Conservation (phyloP, 768 basidiomycete genomes). For the Hygrocybe punicea region DNA sequence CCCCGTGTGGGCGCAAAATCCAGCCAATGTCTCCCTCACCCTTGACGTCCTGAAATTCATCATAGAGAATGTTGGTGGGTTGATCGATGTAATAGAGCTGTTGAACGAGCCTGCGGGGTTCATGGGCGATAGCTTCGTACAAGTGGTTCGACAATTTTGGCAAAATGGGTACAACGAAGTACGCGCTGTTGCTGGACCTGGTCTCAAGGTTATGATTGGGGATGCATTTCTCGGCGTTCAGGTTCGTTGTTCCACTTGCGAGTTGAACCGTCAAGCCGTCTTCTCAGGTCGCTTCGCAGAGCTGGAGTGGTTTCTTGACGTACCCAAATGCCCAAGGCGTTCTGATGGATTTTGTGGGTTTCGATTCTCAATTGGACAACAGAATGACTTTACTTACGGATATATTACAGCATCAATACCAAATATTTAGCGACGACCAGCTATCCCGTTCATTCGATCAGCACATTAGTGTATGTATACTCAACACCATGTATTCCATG, state of each 20-base stretch:
- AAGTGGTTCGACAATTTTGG: slow-evolving; percentile 53
- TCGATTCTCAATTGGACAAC: slow-evolving; percentile 26
- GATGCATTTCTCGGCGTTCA: slow-evolving; percentile 56
- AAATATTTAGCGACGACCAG: slow-evolving; percentile 62
- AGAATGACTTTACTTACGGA: background rate
- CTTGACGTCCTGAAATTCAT: slow-evolving; percentile 58
- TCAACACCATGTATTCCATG: background rate
- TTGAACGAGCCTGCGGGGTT: slow-evolving; percentile 70
- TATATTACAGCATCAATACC: slow-evolving; percentile 59
- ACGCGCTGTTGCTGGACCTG: slow-evolving; percentile 44
- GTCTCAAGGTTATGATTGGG: slow-evolving; percentile 64
- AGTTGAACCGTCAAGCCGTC: slow-evolving; percentile 1
- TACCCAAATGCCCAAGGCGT: slow-evolving; percentile 52
- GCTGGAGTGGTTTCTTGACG: slow-evolving; percentile 59
- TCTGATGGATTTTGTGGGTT: slow-evolving; percentile 63
- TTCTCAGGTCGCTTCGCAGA: slow-evolving; percentile 29
- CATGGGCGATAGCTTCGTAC: slow-evolving; percentile 38
- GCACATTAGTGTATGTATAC: slow-evolving; percentile 50
- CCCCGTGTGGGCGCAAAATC: slow-evolving; percentile 54
- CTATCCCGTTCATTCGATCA: slow-evolving; percentile 52
- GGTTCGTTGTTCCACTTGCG: slow-evolving; percentile 1
- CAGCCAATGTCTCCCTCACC: slow-evolving; percentile 50
- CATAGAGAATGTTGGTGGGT: slow-evolving; percentile 49
- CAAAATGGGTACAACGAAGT: slow-evolving; percentile 58
- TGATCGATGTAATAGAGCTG: slow-evolving; percentile 63